A percentile compares a stretch with the other conserved stretches of the same genome.
phyloP scores from a whole-genome alignment of 306 rosid genomes.

The Rosa lucieae region DNA sequence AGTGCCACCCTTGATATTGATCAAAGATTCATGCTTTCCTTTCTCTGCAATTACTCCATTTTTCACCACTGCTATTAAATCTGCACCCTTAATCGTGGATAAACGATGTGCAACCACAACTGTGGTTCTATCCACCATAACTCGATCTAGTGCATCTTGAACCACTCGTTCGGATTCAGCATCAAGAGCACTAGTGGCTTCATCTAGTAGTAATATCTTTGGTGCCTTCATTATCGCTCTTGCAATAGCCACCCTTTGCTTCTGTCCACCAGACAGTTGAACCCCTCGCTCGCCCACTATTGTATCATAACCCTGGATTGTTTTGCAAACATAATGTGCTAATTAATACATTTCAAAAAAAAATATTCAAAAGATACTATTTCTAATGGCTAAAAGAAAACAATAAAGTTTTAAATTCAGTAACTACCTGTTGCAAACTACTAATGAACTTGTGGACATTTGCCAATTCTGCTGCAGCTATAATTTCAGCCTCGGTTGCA shows the following conservation, averaged over 20 bases:
- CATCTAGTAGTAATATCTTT: background rate
- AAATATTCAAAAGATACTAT: background rate
- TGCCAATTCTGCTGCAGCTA: conserved; percentile 59
- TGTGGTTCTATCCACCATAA: background rate
- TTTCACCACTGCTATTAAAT: background rate
- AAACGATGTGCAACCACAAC: background rate
- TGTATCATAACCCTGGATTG: conserved; percentile 1
- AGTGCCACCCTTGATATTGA: background rate
- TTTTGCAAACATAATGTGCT: background rate
- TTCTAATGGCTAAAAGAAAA: background rate
- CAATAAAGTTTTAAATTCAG: background rate
- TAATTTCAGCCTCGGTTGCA: conserved; percentile 59
- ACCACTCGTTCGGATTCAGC: conserved; percentile 1
- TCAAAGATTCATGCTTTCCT: background rate
- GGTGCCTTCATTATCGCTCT: conserved; percentile 2
- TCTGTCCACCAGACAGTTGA: conserved; percentile 2
- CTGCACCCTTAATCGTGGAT: background rate
- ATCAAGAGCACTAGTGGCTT: conserved; percentile 5
- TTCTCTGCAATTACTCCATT: conserved; percentile 8
- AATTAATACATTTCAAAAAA: too few species aligned
- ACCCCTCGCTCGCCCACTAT: conserved; percentile 1
- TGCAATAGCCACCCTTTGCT: conserved; percentile 7
- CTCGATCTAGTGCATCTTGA: conserved; percentile 1
- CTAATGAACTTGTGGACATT: conserved; percentile 66
- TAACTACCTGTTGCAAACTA: conserved; percentile 54